Conservation (phyloP, 768 basidiomycete species). For the Galerina sulciceps region DNA sequence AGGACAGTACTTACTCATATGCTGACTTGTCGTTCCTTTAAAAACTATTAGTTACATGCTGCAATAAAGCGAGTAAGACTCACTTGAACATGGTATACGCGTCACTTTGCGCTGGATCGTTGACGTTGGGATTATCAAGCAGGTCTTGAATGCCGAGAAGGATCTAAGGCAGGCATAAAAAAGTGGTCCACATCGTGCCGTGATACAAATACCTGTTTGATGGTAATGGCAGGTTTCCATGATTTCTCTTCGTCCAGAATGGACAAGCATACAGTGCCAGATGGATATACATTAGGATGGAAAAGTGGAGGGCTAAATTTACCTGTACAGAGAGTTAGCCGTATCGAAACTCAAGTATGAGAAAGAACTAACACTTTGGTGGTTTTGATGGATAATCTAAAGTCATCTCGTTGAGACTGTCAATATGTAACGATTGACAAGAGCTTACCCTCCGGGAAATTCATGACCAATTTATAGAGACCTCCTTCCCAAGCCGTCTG, state of each 20-base stretch:
- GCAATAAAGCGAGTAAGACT: conserved; percentile 31
- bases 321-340: conserved; percentile 50
- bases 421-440: background rate
- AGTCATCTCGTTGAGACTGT: background rate
- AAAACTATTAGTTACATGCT: conserved; percentile 8
- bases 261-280: conserved; percentile 96
- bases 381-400: conserved; percentile 95
- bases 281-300: conserved; percentile 99
- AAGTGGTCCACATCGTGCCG: background rate
- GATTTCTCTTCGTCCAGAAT: conserved; percentile 98
- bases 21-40: conserved; percentile 89
- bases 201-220: conserved; percentile 79
- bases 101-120: conserved; percentile 97
- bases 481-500: conserved; percentile 98
- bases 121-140: conserved; percentile 93
- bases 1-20: conserved; percentile 72
- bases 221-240: conserved; percentile 99
- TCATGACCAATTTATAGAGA: conserved; percentile 92
- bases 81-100: conserved; percentile 99
- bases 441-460: conserved; percentile 90
- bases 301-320: conserved; percentile 96
- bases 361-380: conserved; percentile 74
- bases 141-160: conserved; percentile 95
- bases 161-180: conserved; percentile 59
- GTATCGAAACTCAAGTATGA: background rate